phyloP scores from a whole-genome alignment of 306 rosid species.

The Corylus avellana region DNA sequence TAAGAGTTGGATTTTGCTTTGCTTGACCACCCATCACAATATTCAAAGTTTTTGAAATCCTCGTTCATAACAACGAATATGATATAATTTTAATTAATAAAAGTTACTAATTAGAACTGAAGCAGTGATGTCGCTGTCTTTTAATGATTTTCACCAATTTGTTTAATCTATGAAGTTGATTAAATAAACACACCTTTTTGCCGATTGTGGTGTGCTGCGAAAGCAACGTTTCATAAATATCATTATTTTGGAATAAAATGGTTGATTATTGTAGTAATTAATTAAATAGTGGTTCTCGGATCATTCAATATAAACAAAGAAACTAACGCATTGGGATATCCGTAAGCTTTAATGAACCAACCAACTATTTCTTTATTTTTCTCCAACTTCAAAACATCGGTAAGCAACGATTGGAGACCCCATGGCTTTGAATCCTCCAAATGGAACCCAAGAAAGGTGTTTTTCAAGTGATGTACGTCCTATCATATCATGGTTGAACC shows the following conservation, averaged over 20 bases:
- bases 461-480: too few relatives aligned
- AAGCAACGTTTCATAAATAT: constrained; percentile 18
- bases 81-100: constrained; percentile 5
- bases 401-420: too few relatives aligned
- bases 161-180: neutral
- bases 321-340: neutral
- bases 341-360: neutral
- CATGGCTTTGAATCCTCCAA: too few relatives aligned
- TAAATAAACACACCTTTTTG: neutral
- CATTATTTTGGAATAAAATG: neutral
- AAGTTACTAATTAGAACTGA: constrained; percentile 26
- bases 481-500: too few relatives aligned
- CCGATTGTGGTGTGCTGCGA: constrained; percentile 9
- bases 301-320: constrained; percentile 20
- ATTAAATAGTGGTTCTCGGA: constrained; percentile 16
- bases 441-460: too few relatives aligned
- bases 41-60: neutral
- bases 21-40: constrained; percentile 20
- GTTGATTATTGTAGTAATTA: neutral
- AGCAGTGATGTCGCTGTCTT: constrained; percentile 24
- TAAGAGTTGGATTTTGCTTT: neutral
- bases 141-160: neutral
- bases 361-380: too few relatives aligned
- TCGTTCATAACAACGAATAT: constrained; percentile 31
- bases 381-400: too few relatives aligned